Conservation (phyloP, 2,329 filamentous ascomycete genomes). For the Aspergillus ibericus region DNA sequence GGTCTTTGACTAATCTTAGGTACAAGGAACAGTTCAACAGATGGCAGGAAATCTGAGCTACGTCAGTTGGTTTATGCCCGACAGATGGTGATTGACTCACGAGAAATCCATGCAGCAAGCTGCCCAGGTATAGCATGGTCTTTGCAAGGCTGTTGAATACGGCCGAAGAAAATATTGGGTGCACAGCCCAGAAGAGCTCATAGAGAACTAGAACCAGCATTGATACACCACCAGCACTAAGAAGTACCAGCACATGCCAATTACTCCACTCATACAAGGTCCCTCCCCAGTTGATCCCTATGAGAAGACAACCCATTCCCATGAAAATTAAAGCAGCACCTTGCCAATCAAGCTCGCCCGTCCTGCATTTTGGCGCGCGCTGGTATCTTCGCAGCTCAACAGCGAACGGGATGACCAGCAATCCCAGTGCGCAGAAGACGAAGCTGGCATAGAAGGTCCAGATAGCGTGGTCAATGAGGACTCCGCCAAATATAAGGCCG, state of each 20-base stretch:
- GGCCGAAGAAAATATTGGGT: slow-evolving; percentile 39
- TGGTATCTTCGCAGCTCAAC: slow-evolving; percentile 29
- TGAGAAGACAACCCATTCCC: slow-evolving; percentile 39
- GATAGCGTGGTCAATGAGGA: slow-evolving; percentile 28
- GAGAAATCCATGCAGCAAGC: slow-evolving; percentile 46
- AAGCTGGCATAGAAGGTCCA: slow-evolving; percentile 36
- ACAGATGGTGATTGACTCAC: slow-evolving; percentile 29
- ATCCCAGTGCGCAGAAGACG: slow-evolving; percentile 29
- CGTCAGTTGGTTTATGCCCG: neutral
- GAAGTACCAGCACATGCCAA: slow-evolving; percentile 41
- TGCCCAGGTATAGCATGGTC: slow-evolving; percentile 42
- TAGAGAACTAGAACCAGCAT: slow-evolving; percentile 37
- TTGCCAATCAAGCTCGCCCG: slow-evolving; percentile 43
- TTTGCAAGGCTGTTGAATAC: slow-evolving; percentile 40
- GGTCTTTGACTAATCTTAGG: slow-evolving; percentile 37
- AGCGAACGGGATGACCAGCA: slow-evolving; percentile 33
- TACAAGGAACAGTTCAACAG: slow-evolving; percentile 48
- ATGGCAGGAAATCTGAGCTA: slow-evolving; percentile 39
- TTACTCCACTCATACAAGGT: slow-evolving; percentile 40
- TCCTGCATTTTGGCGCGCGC: slow-evolving; percentile 21
- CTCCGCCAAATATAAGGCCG: slow-evolving; percentile 28
- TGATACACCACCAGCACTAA: slow-evolving; percentile 35
- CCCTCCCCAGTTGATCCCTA: slow-evolving; percentile 48
- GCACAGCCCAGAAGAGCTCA: slow-evolving; percentile 33
- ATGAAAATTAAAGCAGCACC: slow-evolving; percentile 43